phyloP scores from a whole-genome alignment of 1,139 yeast species.

The Diutina rugosa region DNA sequence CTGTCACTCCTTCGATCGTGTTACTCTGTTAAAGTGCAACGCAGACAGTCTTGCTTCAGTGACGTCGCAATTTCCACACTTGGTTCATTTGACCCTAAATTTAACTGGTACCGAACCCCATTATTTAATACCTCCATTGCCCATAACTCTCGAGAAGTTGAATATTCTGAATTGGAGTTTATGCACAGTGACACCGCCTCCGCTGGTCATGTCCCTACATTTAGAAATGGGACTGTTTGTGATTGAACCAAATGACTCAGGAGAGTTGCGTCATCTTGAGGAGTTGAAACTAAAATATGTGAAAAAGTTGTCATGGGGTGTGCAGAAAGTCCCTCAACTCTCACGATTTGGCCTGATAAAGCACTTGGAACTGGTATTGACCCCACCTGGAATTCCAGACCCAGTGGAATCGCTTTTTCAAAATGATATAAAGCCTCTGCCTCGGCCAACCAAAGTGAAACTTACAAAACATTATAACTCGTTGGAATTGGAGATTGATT shows the following conservation, averaged over 20 bases:
- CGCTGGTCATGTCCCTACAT: neutral
- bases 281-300: neutral
- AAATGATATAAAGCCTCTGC: neutral
- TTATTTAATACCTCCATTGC: neutral
- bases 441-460: neutral
- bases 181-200: neutral
- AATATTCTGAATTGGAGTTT: neutral
- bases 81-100: neutral
- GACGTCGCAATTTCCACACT: neutral
- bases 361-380: neutral
- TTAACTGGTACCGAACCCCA: neutral
- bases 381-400: neutral
- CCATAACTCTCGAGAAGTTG: neutral
- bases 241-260: neutral
- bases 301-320: neutral
- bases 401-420: neutral
- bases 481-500: neutral
- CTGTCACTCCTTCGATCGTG: neutral
- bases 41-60: neutral
- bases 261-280: neutral
- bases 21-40: neutral
- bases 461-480: neutral
- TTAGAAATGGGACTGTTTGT: neutral
- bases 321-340: neutral
- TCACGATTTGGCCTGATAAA: neutral